Percentiles rank a stretch among this genome's conserved stretches.
Conservation (phyloP, 257 asterid genomes). For the Mitragyna speciosa region DNA sequence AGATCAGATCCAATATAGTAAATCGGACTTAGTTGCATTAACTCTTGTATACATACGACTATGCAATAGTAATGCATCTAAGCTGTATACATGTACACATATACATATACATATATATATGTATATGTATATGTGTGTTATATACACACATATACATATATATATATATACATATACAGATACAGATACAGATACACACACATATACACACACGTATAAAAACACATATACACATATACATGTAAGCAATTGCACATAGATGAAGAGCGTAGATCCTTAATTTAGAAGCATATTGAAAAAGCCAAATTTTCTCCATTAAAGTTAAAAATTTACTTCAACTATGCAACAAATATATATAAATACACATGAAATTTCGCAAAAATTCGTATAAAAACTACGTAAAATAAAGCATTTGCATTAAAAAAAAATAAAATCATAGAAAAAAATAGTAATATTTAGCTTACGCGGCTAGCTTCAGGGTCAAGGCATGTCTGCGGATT, state of each 20-base stretch:
- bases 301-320: neutral
- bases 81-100: too few species aligned
- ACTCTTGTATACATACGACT: too few species aligned
- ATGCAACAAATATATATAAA: neutral
- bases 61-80: too few species aligned
- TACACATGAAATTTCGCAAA: neutral
- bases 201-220: too few species aligned
- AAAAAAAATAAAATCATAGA: neutral
- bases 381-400: neutral
- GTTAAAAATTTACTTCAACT: too few species aligned
- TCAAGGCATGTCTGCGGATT: slow-evolving; percentile 90
- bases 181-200: too few species aligned
- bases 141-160: too few species aligned
- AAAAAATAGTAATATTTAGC: neutral
- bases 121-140: too few species aligned
- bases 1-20: neutral
- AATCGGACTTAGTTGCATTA: neutral
- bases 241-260: neutral
- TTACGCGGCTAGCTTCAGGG: slow-evolving; percentile 88
- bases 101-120: too few species aligned
- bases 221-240: too few species aligned
- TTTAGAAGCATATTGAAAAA: slow-evolving; percentile 16
- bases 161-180: too few species aligned
- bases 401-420: neutral
- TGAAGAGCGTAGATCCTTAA: slow-evolving; percentile 18